Evolutionary conservation across 2,329 filamentous ascomycete species (phyloP).

Genomic region (Exophiala xenobiotica): DNA sequence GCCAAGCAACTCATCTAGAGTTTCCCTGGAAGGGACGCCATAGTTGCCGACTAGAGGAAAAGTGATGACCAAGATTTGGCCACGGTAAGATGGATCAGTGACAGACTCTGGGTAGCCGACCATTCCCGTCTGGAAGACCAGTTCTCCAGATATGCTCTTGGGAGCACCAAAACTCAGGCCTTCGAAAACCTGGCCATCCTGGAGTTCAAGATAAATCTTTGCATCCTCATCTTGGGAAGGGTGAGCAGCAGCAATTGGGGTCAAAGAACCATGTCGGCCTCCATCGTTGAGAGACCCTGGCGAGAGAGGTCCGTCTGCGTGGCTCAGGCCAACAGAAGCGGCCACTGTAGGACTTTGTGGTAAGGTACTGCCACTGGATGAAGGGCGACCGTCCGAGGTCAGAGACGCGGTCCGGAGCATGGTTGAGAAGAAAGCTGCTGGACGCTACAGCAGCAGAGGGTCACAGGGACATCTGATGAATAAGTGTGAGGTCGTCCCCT

Average conservation of each 20-base stretch:
- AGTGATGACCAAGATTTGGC: slow-evolving; percentile 94
- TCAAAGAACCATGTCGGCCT: slow-evolving; percentile 35
- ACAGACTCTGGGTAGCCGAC: slow-evolving; percentile 96
- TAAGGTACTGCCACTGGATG: slow-evolving; percentile 27
- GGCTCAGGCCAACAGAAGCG: slow-evolving; percentile 38
- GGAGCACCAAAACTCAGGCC: slow-evolving; percentile 95
- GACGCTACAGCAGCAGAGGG: slow-evolving; percentile 15
- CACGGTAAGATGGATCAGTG: slow-evolving; percentile 83
- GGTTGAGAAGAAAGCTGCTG: slow-evolving; percentile 10
- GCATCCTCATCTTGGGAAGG: slow-evolving; percentile 55
- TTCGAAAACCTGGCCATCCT: slow-evolving; percentile 87
- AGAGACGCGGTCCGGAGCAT: slow-evolving; percentile 17
- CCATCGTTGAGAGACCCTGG: slow-evolving; percentile 8
- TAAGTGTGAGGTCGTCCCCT: slow-evolving; percentile 5
- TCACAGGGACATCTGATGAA: slow-evolving; percentile 21
- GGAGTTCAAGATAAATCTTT: slow-evolving; percentile 82
- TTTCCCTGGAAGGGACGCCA: slow-evolving; percentile 85
- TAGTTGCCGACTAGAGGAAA: slow-evolving; percentile 97
- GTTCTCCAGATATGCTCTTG: slow-evolving; percentile 91
- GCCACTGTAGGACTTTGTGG: slow-evolving; percentile 43
- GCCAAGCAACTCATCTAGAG: slow-evolving; percentile 77
- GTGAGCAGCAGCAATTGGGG: slow-evolving; percentile 62
- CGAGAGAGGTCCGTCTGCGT: slow-evolving; percentile 11
- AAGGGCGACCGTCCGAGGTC: slow-evolving; percentile 10
- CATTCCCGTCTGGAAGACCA: slow-evolving; percentile 99